A percentile compares a stretch with the other conserved stretches of the same genome.
Conservation (phyloP, 108 stramenopile species). For the Skeletonema potamos region DNA sequence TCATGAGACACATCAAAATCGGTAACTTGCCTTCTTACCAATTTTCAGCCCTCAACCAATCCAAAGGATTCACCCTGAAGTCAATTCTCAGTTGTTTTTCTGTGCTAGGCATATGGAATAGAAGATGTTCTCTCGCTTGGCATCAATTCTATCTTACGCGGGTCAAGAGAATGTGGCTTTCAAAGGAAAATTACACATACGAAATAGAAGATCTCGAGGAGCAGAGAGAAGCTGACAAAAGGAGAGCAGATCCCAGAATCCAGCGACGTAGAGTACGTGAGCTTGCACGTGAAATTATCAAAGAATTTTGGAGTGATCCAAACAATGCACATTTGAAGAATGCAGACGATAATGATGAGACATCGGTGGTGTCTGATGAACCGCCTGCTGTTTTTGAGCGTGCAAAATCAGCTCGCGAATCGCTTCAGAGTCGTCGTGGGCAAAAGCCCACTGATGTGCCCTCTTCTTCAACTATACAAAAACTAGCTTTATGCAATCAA, state of each 20-base stretch:
- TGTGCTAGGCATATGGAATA: constrained; percentile 18
- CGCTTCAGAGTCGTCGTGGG: constrained; percentile 45
- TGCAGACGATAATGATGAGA: constrained; percentile 20
- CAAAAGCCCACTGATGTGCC: constrained; percentile 25
- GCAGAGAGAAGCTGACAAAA: constrained; percentile 15
- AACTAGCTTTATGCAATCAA: constrained; percentile 46
- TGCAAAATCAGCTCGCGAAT: constrained; percentile 56
- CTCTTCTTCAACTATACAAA: constrained; percentile 31
- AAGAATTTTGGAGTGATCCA: constrained; percentile 47
- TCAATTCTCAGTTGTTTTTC: constrained; percentile 24
- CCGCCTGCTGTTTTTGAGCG: constrained; percentile 72
- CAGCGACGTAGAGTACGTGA: constrained; percentile 65
- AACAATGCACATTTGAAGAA: constrained; percentile 3
- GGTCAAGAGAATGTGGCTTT: constrained; percentile 26
- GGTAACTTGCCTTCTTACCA: constrained; percentile 81
- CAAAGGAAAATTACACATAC: constrained; percentile 16
- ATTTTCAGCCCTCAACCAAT: constrained; percentile 48
- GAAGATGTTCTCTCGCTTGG: constrained; percentile 28
- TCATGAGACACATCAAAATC: constrained; percentile 80
- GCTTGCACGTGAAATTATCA: constrained; percentile 63
- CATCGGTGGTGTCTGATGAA: constrained; percentile 55
- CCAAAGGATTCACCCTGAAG: constrained; percentile 19
- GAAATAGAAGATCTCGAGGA: constrained; percentile 24
- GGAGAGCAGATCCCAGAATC: constrained; percentile 32
- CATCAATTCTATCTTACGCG: constrained; percentile 22